phyloP scores from a whole-genome alignment of 257 asterid species.

The Lithospermum erythrorhizon region DNA sequence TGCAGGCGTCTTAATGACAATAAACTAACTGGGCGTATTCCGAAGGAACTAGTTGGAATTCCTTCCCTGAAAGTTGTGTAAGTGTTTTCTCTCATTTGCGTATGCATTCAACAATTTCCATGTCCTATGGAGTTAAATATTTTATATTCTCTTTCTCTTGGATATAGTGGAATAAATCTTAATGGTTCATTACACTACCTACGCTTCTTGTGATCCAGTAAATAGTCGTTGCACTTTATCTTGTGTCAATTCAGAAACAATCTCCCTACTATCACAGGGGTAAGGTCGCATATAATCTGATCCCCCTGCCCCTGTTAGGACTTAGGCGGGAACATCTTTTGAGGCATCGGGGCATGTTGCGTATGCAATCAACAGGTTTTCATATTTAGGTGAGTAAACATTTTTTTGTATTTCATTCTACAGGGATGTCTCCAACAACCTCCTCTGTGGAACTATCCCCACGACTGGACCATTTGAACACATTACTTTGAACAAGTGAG shows the following conservation, averaged over 20 bases:
- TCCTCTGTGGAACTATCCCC: constrained; percentile 85
- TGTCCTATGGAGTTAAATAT: too few species aligned
- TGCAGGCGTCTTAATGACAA: constrained; percentile 75
- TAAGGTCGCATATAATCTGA: constrained; percentile 38
- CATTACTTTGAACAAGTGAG: constrained; percentile 89
- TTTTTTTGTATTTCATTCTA: constrained; percentile 12
- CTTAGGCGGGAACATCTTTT: too few species aligned
- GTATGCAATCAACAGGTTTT: background rate
- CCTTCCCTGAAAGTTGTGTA: constrained; percentile 80
- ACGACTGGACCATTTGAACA: constrained; percentile 82
- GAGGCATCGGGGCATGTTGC: background rate
- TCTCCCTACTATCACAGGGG: constrained; percentile 31
- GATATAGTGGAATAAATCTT: too few species aligned
- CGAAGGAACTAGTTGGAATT: constrained; percentile 43
- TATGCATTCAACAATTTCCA: background rate
- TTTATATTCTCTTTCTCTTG: too few species aligned
- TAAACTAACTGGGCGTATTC: constrained; percentile 52
- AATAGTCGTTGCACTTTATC: too few species aligned
- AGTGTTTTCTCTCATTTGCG: constrained; percentile 19
- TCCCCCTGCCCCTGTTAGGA: too few species aligned
- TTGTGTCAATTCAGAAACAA: too few species aligned
- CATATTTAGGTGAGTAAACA: constrained; percentile 1
- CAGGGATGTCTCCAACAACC: constrained; percentile 89
- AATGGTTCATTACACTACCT: too few species aligned
- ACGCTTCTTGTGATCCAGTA: too few species aligned